These are phyloP conservation scores for Vaccinium macrocarpon DNA, from an alignment of 148 eudicot species.

Conservation along the genomic window DNA sequence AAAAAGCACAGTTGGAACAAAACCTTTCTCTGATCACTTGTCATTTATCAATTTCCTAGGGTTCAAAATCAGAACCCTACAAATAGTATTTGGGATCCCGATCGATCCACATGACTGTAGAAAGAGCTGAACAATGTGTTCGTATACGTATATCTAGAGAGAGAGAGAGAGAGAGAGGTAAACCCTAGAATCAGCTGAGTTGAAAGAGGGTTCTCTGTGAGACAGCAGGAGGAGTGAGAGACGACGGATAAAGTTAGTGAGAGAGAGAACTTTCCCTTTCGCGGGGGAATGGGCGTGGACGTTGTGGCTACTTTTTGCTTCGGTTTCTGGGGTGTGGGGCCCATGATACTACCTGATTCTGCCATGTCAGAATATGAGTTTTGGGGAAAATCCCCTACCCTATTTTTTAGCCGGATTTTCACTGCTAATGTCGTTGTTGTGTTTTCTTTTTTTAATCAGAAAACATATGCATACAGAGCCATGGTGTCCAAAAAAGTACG, in stretches of 20 bases:
- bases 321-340: not conserved
- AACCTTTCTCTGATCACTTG: conserved; percentile 13
- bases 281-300: not conserved
- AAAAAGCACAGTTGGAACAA: conserved; percentile 9
- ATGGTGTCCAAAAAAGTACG: too few species aligned
- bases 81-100: not conserved
- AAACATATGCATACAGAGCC: too few species aligned
- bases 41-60: conserved; percentile 10
- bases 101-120: not conserved
- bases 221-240: not conserved
- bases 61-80: conserved; percentile 4
- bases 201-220: not conserved
- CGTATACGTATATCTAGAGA: not conserved
- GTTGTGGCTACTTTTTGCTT: not conserved
- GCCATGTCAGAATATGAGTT: not conserved
- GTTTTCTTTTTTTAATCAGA: too few species aligned
- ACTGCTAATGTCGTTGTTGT: too few species aligned
- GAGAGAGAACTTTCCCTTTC: conserved; percentile 18
- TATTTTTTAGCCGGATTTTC: not conserved
- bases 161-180: not conserved
- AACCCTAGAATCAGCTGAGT: conserved; percentile 1
- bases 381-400: not conserved
- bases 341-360: not conserved
- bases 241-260: not conserved
- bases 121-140: not conserved